phyloP scores from a whole-genome alignment of 108 stramenopile genomes.

The Skeletonema menzelii region DNA sequence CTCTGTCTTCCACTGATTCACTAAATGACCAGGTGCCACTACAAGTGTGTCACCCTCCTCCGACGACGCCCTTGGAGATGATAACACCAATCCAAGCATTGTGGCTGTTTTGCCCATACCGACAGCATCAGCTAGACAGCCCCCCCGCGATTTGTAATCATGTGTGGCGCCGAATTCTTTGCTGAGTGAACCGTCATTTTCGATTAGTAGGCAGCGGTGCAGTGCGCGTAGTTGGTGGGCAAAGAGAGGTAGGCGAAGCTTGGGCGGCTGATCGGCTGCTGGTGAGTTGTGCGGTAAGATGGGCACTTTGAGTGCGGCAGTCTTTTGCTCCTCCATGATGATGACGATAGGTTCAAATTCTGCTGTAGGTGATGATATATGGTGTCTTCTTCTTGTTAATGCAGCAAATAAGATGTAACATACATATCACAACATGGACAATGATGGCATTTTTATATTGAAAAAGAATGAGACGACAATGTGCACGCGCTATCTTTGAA shows the following conservation, averaged over 20 bases:
- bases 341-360: neutral
- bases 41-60: slow-evolving; percentile 29
- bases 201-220: slow-evolving; percentile 36
- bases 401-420: too few relatives aligned
- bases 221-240: slow-evolving; percentile 36
- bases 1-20: slow-evolving; percentile 31
- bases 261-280: slow-evolving; percentile 22
- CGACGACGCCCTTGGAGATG: neutral
- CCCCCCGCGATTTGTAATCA: slow-evolving; percentile 22
- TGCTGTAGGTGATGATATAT: too few relatives aligned
- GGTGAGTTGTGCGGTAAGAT: slow-evolving; percentile 33
- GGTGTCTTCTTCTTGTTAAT: too few relatives aligned
- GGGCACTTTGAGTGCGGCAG: slow-evolving; percentile 36
- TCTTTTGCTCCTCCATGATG: slow-evolving; percentile 8
- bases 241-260: slow-evolving; percentile 15
- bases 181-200: slow-evolving; percentile 23
- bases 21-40: slow-evolving; percentile 28
- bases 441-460: too few relatives aligned
- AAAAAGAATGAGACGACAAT: too few relatives aligned
- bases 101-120: slow-evolving; percentile 39
- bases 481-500: neutral
- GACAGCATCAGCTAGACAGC: slow-evolving; percentile 33
- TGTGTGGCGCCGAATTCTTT: slow-evolving; percentile 17
- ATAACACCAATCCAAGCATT: slow-evolving; percentile 15
- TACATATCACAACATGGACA: too few relatives aligned